Base-by-base conservation (phyloP, 805 yeast genomes). In the Hagleromyces aurorensis region DNA sequence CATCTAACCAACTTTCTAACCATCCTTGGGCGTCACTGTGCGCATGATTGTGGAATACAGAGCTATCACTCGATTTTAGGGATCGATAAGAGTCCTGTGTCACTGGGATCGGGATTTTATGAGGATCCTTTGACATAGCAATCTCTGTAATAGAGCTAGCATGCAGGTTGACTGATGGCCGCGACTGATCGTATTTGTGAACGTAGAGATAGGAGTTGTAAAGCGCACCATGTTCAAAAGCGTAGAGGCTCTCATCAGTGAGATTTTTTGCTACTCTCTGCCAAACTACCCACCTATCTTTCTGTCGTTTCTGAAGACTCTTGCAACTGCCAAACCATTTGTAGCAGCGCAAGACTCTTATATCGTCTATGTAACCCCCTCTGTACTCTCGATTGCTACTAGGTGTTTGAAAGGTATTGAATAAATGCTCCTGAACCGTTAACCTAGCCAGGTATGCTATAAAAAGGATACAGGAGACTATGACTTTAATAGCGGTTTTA, bases 71-170 rank as follows among this genome's bases (percentile, higher is more conserved):
- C 45, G 43, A 4, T 47, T 46, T 19, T 15, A 43, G 27, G 29
- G 33, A 19, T 11, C 21, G 21, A 16, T 46, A 48, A 1, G 69
- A 38, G 32, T 70, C 65, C 16, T 57, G 37, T n/a, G 43, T 33
- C 6, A 38, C 61, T 43, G 46, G 46, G 32, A 61, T 57, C 1
- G 71, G 64, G 48, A 21, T 63, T 52, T 16, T 48, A 44, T 25
- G 51, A 3, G 50, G 42, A 5, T 62, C 59, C 20, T 57, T 46
- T 5, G 62, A 57, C 8, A 70, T 51, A 2, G 69, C 68, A 10
- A 70, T 44, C 42, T 71, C 75, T 6, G 65, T 50, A 16, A 71
- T 55, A n/a, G n/a, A n/a, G n/a, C n/a, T n/a, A n/a, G n/a, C n/a
- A n/a, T n/a, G n/a, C n/a, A n/a, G n/a, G n/a, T n/a, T n/a, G n/a